Evolutionary conservation across 2,329 filamentous ascomycete species (phyloP), one percentile per base, ranked within the genome.

Genomic region (Paraphaeosphaeria minitans): DNA sequence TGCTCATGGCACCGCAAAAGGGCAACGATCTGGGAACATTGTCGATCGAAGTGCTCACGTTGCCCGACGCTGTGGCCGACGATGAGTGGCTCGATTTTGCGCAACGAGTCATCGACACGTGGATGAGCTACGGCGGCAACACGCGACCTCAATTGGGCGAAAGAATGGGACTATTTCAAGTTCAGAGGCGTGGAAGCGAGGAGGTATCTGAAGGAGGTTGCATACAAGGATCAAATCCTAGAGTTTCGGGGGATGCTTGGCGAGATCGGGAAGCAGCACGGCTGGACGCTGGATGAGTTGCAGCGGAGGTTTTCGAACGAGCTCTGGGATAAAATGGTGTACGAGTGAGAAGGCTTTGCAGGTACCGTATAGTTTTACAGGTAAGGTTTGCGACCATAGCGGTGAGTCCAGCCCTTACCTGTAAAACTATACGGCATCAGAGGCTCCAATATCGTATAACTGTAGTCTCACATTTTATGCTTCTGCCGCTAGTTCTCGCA

Each of bases 141-240:
- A 77, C 77, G 12, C 63, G 80, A n/a, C 80, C 80, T 22, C 80
- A 82, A 82, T 60, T 81, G 79, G 80, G 80, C 79, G 0, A 82
- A 82, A 66, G 78, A 82, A 60, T 82, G 80, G 67, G 61, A 75
- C 58, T 65, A 56, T n/a, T 71, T 75, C 51, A 67, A 63, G 10
- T 70, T 77, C 47, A 63, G 60, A 39, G 66, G 61, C 9, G 63
- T 61, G 56, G 70, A 74, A 45, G 70, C 70, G 37, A 56, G 67
- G 55, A 57, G 73, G 42, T 74, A 76, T 49, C 43, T 81, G 35
- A 78, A 74, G 61, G 69, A 71, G n/a, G 69, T 74, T 5, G 75
- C 77, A 9, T 81, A 80, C 59, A 75, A 72, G 52, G 67, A 74
- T 13, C 70, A 76, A 53, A 79, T 81, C 48, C 59, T 65, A 2